Base-by-base conservation (phyloP, 805 yeast genomes). In the Metschnikowia colocasiae region DNA sequence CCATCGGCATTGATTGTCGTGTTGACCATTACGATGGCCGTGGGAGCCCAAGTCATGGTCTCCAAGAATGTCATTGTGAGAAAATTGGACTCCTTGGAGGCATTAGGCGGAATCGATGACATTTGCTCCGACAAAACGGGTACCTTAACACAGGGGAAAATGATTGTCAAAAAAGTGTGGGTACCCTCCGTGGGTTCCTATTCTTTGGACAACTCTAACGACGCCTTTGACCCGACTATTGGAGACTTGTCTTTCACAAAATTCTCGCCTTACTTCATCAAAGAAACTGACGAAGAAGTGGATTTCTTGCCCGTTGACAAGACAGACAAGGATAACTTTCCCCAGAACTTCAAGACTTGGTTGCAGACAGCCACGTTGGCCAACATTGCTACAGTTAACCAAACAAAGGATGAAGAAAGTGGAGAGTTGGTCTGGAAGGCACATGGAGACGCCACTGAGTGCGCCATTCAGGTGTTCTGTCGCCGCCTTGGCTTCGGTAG, bases 111-210 rank as follows among this genome's bases (percentile, higher is more conserved):
- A 16, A 84, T 86, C 47, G 82, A 83, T 55, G 89, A 84, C 55
- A 83, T 85, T 53, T 85, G 92, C 61, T 85, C 91, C 1, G 94
- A 85, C 67, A 85, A 85, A 59, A 85, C 94, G 7, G 94, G 94
- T 52, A 85, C 94, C 33, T 73, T 85, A 49, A 85, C 94, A 4
- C 86, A 83, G 55, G 92, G 92, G 46, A 82, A 82, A 54, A 85
- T 85, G 94, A 73, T 85, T 58, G 80, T 81, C n/a, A 80, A 77
- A 52, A 76, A 79, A 50, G 82, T 76, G 16, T 85, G 88, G 87
- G 60, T 85, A 37, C 89, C 90, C 7, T 67, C 74, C 5, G 70
- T 73, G 34, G 90, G 91, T 13, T 73, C 82, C 12, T 76, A 73
- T 54, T 62, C 74, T 9, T 79, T 84, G 33, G 63, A 66, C n/a